Evolutionary conservation across 345 rosid genomes (phyloP).

Genomic region (Cardamine resedifolia): DNA sequence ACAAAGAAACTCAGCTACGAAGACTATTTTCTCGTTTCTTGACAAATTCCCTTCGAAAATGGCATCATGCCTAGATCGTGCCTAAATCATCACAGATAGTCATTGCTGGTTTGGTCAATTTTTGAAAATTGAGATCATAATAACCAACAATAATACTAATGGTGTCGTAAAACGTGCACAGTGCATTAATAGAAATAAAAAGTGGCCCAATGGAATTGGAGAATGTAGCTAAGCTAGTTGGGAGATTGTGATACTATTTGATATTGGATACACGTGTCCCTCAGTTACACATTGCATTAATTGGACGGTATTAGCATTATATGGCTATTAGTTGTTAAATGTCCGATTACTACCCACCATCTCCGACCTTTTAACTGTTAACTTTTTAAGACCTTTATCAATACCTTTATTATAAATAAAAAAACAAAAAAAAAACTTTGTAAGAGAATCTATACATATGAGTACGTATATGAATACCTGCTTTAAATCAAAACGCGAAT

Average conservation of each 20-base stretch:
- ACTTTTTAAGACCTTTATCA: too few species aligned
- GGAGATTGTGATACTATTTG: conserved; percentile 17
- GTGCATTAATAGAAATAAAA: not conserved
- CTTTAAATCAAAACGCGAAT: too few species aligned
- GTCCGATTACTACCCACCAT: not conserved
- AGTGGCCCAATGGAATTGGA: not conserved
- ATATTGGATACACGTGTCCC: conserved; percentile 23
- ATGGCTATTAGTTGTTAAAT: not conserved
- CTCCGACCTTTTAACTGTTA: not conserved
- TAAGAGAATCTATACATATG: not conserved
- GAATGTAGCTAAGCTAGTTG: not conserved
- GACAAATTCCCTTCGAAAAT: not conserved
- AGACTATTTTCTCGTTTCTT: not conserved
- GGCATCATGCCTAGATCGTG: not conserved
- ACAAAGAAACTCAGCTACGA: not conserved
- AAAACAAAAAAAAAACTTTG: too few species aligned
- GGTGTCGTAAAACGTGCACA: not conserved
- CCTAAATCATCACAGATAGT: not conserved
- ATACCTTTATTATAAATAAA: too few species aligned
- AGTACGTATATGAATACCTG: too few species aligned
- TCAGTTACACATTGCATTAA: conserved; percentile 14
- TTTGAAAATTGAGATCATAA: not conserved
- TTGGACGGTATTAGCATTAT: not conserved
- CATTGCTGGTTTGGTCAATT: not conserved
- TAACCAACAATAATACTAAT: not conserved